Evolutionary conservation across 2,329 filamentous ascomycete species (phyloP).

Genomic region (Orbilia quercus): DNA sequence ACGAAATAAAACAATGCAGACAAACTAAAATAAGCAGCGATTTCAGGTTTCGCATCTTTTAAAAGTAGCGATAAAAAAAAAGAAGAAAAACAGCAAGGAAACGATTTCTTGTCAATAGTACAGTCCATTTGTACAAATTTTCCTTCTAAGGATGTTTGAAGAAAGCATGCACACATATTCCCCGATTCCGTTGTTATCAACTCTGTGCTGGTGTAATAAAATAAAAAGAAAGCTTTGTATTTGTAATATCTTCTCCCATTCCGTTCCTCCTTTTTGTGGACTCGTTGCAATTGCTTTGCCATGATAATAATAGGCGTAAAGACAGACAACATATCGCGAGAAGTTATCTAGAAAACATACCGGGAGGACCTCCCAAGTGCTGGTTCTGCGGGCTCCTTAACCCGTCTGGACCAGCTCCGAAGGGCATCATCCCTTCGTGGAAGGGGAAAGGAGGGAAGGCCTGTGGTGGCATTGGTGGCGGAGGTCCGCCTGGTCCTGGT

Average conservation of each 20-base stretch:
- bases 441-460: slow-evolving; percentile 50
- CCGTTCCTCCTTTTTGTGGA: not conserved
- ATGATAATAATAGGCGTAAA: not conserved
- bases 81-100: not conserved
- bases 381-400: slow-evolving; percentile 52
- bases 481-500: slow-evolving; percentile 33
- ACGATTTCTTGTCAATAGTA: not conserved
- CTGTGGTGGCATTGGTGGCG: slow-evolving; percentile 36
- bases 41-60: slow-evolving; percentile 35
- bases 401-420: slow-evolving; percentile 41
- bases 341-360: slow-evolving; percentile 41
- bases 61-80: slow-evolving; percentile 11
- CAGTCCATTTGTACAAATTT: too few species aligned
- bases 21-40: not conserved
- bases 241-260: not conserved
- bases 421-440: slow-evolving; percentile 52
- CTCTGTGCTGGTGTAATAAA: too few species aligned
- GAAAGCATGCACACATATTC: too few species aligned
- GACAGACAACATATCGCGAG: not conserved
- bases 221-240: too few species aligned
- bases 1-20: not conserved
- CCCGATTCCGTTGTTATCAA: too few species aligned
- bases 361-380: slow-evolving; percentile 47
- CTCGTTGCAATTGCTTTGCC: not conserved
- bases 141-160: too few species aligned